Conservation (phyloP, 2,329 filamentous ascomycete genomes). For the Orbilia brochopaga region DNA sequence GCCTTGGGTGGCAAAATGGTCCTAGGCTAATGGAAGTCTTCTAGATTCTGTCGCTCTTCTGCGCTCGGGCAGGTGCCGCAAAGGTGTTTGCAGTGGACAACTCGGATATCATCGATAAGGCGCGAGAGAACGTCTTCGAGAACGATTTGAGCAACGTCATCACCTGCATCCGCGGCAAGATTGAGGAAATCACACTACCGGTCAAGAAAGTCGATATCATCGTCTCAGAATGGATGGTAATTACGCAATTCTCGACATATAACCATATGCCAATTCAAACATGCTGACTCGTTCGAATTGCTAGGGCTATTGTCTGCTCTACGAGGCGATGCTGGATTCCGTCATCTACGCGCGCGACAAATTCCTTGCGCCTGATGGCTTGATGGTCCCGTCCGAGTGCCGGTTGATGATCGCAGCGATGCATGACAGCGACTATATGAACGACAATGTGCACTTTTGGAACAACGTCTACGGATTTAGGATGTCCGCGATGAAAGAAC, state of each 20-base stretch:
- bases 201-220: constrained; percentile 88
- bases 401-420: constrained; percentile 83
- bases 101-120: constrained; percentile 85
- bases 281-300: background rate
- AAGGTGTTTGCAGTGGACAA: constrained; percentile 91
- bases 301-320: constrained; percentile 80
- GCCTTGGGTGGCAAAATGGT: constrained; percentile 57
- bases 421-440: constrained; percentile 76
- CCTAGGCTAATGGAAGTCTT: background rate
- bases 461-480: constrained; percentile 92
- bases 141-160: constrained; percentile 78
- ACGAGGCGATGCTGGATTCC: constrained; percentile 94
- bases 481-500: constrained; percentile 86
- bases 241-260: background rate
- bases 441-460: constrained; percentile 84
- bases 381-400: constrained; percentile 85
- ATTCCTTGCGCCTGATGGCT: constrained; percentile 78
- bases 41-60: constrained; percentile 87
- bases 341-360: constrained; percentile 86
- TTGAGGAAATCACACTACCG: constrained; percentile 82
- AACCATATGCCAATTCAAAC: background rate
- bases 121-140: constrained; percentile 79
- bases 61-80: constrained; percentile 83
- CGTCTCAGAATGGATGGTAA: constrained; percentile 89
- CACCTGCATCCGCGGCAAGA: constrained; percentile 79